Conservation (phyloP, 2,329 filamentous ascomycete genomes). For the Ascochyta rabiei region DNA sequence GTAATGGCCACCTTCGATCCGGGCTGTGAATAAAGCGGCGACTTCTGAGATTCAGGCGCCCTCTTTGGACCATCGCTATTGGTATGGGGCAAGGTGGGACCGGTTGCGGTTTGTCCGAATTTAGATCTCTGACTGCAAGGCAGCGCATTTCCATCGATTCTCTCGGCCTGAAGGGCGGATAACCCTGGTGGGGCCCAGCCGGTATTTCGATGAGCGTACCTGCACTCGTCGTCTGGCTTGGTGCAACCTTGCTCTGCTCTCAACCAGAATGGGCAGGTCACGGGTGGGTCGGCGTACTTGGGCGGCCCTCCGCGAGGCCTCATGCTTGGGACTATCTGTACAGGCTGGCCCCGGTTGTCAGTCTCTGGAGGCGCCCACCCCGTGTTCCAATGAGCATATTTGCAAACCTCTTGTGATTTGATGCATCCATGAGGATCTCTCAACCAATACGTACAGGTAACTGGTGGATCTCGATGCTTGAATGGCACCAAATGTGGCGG, state of each 20-base stretch:
- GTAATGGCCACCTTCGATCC: background rate
- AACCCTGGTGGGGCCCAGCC: constrained; percentile 18
- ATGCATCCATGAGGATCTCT: constrained; percentile 15
- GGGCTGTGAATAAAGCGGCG: too few species aligned
- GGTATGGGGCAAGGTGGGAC: too few species aligned
- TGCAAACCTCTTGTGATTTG: constrained; percentile 21
- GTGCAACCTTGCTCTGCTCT: constrained; percentile 15
- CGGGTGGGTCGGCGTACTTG: constrained; percentile 3
- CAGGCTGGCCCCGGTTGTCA: background rate
- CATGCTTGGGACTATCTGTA: constrained; percentile 19
- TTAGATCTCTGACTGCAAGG: background rate
- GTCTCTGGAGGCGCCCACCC: constrained; percentile 14
- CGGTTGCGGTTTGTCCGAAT: too few species aligned
- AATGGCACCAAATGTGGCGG: background rate
- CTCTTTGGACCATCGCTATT: too few species aligned
- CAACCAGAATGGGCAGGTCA: constrained; percentile 29
- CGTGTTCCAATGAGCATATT: constrained; percentile 32
- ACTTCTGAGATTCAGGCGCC: too few species aligned
- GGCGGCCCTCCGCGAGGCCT: background rate
- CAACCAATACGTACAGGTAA: constrained; percentile 33
- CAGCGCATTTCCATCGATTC: background rate
- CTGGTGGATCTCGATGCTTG: constrained; percentile 21
- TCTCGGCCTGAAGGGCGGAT: background rate
- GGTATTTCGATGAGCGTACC: constrained; percentile 35
- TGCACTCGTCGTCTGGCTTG: constrained; percentile 25